Evolutionary conservation across 108 stramenopile species (phyloP), one percentile per base, ranked within the genome.

Genomic region (Craspedostauros australis): DNA sequence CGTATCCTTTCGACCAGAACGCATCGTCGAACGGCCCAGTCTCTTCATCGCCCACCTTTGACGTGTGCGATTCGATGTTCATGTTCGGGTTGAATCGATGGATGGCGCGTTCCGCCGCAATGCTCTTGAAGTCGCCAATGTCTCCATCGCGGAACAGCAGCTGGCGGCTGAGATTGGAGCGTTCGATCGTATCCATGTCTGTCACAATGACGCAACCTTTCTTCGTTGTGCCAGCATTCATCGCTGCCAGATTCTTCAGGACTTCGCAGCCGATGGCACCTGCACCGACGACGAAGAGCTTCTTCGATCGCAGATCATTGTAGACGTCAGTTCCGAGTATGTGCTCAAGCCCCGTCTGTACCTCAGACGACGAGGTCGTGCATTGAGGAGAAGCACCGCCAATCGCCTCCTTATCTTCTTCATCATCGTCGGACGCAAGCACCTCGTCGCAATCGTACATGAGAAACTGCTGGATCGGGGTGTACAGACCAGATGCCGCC

Each of bases 121-220:
- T 61, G 39, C 93, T 91, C 61, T 93, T 93, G 67, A 92, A 86
- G 21, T 86, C 74, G 23, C 89, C 91, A 48, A 93, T 80, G 57
- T 93, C 84, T 9, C 51, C 50, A 32, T 91, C 78, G 23, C 98
- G 77, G 60, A 96, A 99, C 1, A 96, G 82, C 21, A 96, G 85
- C 60, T 98, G 97, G 26, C 99, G 68, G 63, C 97, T 98, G 14
- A 99, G 75, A 72, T 99, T 99, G 22, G 96, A 96, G 46, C 94
- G 73, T 56, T 99, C 99, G 59, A 99, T 99, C 8, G 98, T 95
- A 72, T 99, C 99, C 84, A 99, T 85, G 66, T 99, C 99, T 30
- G 97, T 98, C 16, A 98, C 23, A 19, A 76, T 66, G 40, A 93
- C 38, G 19, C 54, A 48, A 4, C 90, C 90, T 0, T 60, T 68